phyloP scores from a whole-genome alignment of 768 basidiomycete genomes.

The Pulveroboletus ravenelii region DNA sequence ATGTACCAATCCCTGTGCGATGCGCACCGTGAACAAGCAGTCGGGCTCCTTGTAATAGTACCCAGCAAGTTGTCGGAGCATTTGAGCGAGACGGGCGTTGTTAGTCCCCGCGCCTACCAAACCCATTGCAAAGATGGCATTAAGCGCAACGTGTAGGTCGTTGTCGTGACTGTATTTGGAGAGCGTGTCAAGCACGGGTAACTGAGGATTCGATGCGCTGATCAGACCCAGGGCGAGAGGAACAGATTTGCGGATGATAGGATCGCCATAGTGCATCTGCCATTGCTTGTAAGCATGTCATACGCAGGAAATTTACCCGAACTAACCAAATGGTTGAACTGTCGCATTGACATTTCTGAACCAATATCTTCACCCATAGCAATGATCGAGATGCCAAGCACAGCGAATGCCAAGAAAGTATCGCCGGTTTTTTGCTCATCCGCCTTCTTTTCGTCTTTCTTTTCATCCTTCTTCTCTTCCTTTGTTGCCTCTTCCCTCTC shows the following conservation, averaged over 20 bases:
- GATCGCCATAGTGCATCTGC: conserved; percentile 99
- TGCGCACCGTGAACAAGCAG: conserved; percentile 91
- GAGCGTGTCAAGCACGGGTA: conserved; percentile 91
- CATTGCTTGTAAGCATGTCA: conserved; percentile 12
- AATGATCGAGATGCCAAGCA: conserved; percentile 88
- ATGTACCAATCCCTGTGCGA: conserved; percentile 95
- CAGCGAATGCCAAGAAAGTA: conserved; percentile 87
- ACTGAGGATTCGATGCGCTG: conserved; percentile 92
- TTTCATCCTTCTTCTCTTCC: conserved; percentile 50
- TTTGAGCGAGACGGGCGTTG: conserved; percentile 94
- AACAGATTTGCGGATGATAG: conserved; percentile 84
- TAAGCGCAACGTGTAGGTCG: conserved; percentile 92
- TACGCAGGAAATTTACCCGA: background rate
- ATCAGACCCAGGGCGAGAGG: conserved; percentile 94
- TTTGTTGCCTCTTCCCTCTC: conserved; percentile 33
- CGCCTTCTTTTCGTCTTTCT: conserved; percentile 58
- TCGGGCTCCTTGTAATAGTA: conserved; percentile 98
- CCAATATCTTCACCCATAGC: conserved; percentile 99
- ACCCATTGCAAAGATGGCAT: conserved; percentile 99
- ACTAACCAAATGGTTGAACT: conserved; percentile 93
- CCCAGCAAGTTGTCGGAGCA: conserved; percentile 94
- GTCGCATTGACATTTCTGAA: conserved; percentile 94
- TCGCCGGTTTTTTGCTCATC: conserved; percentile 55
- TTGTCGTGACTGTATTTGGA: conserved; percentile 99
- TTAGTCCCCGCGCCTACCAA: conserved; percentile 98